A percentile compares a stretch with the other conserved stretches of the same genome.
phyloP scores from a whole-genome alignment of 2,329 filamentous ascomycete genomes.

The Alternaria sp. region DNA sequence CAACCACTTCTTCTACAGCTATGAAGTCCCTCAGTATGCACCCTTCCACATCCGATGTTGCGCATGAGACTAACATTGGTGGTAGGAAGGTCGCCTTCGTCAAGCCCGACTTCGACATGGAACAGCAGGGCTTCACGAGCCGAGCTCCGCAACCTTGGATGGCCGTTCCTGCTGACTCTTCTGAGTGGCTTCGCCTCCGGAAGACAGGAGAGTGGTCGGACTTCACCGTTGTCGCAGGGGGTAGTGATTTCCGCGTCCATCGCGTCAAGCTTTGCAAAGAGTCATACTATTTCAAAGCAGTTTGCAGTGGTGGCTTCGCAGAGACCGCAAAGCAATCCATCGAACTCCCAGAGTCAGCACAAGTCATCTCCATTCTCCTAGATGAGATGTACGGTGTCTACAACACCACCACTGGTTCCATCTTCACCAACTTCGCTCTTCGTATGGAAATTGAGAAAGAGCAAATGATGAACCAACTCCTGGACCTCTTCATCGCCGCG shows the following conservation, averaged over 20 bases:
- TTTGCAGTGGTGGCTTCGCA: slow-evolving; percentile 21
- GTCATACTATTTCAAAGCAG: slow-evolving; percentile 27
- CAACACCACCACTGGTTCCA: slow-evolving; percentile 21
- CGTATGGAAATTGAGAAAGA: slow-evolving; percentile 20
- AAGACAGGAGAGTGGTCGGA: slow-evolving; percentile 26
- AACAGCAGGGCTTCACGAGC: slow-evolving; percentile 11
- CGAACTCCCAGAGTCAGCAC: slow-evolving; percentile 19
- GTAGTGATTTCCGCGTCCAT: slow-evolving; percentile 25
- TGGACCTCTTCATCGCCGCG: slow-evolving; percentile 25
- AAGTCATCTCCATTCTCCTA: slow-evolving; percentile 16
- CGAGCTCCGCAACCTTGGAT: slow-evolving; percentile 5
- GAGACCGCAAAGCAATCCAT: slow-evolving; percentile 17
- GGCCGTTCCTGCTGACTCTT: neutral
- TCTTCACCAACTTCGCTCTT: slow-evolving; percentile 29
- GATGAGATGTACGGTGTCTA: slow-evolving; percentile 27
- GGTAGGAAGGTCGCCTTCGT: slow-evolving; percentile 3
- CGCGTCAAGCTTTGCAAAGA: slow-evolving; percentile 24
- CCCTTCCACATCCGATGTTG: accelerated
- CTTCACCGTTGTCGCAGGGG: slow-evolving; percentile 24
- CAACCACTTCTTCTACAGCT: slow-evolving; percentile 16
- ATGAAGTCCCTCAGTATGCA: slow-evolving; percentile 8
- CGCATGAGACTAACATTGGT: accelerated
- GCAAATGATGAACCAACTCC: slow-evolving; percentile 12
- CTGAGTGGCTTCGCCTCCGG: slow-evolving; percentile 18
- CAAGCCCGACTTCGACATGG: slow-evolving; percentile 17